A percentile compares a stretch with the other conserved stretches of the same genome.
Conservation (phyloP, 768 basidiomycete species). For the Porphyrellus cyaneotinctus region DNA sequence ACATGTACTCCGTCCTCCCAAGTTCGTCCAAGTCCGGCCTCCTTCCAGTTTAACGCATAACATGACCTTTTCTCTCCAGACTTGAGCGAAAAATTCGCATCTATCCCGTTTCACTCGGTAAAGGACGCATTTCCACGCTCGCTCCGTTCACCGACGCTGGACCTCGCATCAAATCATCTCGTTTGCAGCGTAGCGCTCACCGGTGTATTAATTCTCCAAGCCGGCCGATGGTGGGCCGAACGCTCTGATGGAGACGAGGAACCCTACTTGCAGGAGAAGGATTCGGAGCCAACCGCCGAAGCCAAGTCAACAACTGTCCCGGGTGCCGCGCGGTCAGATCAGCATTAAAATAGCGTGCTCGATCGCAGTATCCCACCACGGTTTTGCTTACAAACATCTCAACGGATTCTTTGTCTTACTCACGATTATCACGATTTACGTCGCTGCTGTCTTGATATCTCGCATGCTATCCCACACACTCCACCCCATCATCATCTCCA, state of each 20-base stretch:
- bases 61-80: conserved; percentile 34
- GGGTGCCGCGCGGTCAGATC: conserved; percentile 2
- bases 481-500: background rate
- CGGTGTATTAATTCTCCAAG: conserved; percentile 80
- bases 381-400: conserved; percentile 4
- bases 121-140: conserved; percentile 59
- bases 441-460: conserved; percentile 28
- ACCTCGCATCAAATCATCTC: conserved; percentile 79
- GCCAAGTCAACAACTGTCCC: conserved; percentile 1
- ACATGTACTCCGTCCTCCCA: conserved; percentile 72
- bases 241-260: conserved; percentile 60
- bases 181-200: conserved; percentile 86
- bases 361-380: background rate
- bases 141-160: conserved; percentile 62
- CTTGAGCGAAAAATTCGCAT: conserved; percentile 54
- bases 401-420: conserved; percentile 2
- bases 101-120: conserved; percentile 49
- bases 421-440: conserved; percentile 23
- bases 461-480: conserved; percentile 17
- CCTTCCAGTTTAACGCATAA: background rate
- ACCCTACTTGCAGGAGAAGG: conserved; percentile 30
- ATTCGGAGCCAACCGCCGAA: conserved; percentile 15
- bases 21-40: conserved; percentile 44
- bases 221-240: conserved; percentile 83
- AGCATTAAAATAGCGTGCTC: conserved; percentile 7